These are phyloP conservation scores for Chrysoporthe cubensis DNA, from an alignment of 2,329 filamentous ascomycete species.

Conservation along the genomic window DNA sequence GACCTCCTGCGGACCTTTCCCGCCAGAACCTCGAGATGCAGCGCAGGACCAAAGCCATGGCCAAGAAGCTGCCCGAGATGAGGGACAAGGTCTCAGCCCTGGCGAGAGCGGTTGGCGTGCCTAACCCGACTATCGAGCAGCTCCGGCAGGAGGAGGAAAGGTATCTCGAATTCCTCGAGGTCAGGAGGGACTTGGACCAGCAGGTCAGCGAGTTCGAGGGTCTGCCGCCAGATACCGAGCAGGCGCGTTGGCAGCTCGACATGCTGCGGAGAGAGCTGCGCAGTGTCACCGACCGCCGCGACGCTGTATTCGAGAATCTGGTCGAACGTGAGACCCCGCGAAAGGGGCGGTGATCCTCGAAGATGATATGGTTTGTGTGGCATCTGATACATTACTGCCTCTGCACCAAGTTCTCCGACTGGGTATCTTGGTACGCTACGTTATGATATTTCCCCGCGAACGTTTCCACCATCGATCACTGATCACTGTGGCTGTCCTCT, in stretches of 20 bases:
- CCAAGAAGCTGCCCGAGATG: slow-evolving; percentile 70
- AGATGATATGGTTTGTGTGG: not conserved
- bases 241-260: slow-evolving; percentile 73
- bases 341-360: slow-evolving; percentile 40
- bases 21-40: slow-evolving; percentile 76
- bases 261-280: slow-evolving; percentile 67
- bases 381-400: not conserved
- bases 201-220: slow-evolving; percentile 70
- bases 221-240: slow-evolving; percentile 70
- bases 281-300: slow-evolving; percentile 64
- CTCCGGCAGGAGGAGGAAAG: slow-evolving; percentile 61
- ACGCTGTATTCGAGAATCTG: slow-evolving; percentile 75
- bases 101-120: slow-evolving; percentile 39
- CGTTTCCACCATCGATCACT: not conserved
- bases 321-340: slow-evolving; percentile 65
- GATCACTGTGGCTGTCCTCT: slow-evolving; percentile 46
- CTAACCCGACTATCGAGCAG: slow-evolving; percentile 58
- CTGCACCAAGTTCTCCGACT: not conserved
- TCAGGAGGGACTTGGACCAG: slow-evolving; percentile 62
- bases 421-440: slow-evolving; percentile 5
- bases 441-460: not conserved
- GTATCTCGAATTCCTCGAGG: slow-evolving; percentile 59
- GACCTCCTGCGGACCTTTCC: slow-evolving; percentile 61
- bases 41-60: slow-evolving; percentile 69
- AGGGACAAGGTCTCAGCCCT: slow-evolving; percentile 55